Evolutionary conservation across 2,329 filamentous ascomycete genomes (phyloP).

Genomic region (Xylaria arbuscula): DNA sequence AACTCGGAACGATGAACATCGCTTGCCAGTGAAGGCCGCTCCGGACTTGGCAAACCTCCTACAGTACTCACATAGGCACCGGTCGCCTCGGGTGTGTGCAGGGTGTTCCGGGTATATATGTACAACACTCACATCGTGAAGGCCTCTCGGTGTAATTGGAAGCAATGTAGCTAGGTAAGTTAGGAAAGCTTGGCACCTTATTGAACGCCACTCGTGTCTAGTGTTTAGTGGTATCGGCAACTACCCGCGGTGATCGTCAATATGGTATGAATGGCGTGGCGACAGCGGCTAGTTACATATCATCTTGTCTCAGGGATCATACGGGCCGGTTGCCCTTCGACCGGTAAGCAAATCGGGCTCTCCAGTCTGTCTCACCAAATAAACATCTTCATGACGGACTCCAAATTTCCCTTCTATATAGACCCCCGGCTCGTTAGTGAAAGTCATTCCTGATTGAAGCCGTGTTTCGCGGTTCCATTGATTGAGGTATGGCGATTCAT

Average conservation of each 20-base stretch:
- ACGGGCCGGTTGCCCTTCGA: constrained; percentile 61
- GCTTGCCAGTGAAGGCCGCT: constrained; percentile 18
- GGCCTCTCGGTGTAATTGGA: too few relatives aligned
- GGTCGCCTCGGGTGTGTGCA: too few relatives aligned
- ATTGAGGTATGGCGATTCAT: constrained; percentile 73
- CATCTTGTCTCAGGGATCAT: constrained; percentile 56
- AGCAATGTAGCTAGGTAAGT: too few relatives aligned
- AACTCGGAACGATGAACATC: background rate
- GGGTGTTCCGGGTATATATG: too few relatives aligned
- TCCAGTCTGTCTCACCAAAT: constrained; percentile 65
- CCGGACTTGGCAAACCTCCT: constrained; percentile 9
- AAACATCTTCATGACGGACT: constrained; percentile 71
- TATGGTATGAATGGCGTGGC: too few relatives aligned
- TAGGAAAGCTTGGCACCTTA: too few relatives aligned
- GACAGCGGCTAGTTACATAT: background rate
- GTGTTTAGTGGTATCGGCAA: too few relatives aligned
- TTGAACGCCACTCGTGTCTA: too few relatives aligned
- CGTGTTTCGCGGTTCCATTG: constrained; percentile 64
- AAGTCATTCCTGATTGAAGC: constrained; percentile 68
- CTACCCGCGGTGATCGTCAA: too few relatives aligned
- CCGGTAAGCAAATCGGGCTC: constrained; percentile 67
- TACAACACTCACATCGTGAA: too few relatives aligned
- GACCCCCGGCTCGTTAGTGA: constrained; percentile 72
- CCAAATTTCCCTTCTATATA: constrained; percentile 70
- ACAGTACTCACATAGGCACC: too few relatives aligned